A percentile compares a stretch with the other conserved stretches of the same genome.
phyloP scores from a whole-genome alignment of 1,139 yeast genomes.

The Pichia sp. region DNA sequence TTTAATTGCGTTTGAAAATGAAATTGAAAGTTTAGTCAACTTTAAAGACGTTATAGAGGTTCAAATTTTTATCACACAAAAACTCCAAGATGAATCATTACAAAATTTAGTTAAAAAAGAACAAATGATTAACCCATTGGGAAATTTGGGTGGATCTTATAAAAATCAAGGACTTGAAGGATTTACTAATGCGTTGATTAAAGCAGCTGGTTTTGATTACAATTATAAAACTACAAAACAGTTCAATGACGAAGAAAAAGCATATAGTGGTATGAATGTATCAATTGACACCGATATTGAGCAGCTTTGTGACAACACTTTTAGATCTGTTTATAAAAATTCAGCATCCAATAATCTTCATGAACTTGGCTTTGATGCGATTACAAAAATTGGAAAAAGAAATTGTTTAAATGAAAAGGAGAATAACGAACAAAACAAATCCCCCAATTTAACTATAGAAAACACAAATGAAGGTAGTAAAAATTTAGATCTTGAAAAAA shows the following conservation, averaged over 20 bases:
- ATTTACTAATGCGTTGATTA: slow-evolving; percentile 1
- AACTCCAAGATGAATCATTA: slow-evolving; percentile 16
- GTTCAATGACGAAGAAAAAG: not conserved
- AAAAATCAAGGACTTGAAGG: slow-evolving; percentile 2
- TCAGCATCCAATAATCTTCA: not conserved
- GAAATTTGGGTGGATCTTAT: not conserved
- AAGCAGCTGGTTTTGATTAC: not conserved
- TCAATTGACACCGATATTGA: not conserved
- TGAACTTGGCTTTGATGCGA: not conserved
- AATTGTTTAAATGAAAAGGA: not conserved
- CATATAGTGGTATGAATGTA: not conserved
- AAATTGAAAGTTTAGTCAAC: slow-evolving; percentile 23
- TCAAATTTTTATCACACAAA: slow-evolving; percentile 25
- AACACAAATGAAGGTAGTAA: not conserved
- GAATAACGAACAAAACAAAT: not conserved
- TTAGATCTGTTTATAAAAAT: not conserved
- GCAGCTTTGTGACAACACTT: not conserved
- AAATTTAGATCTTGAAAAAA: not conserved
- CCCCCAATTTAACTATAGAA: no score
- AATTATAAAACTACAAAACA: not conserved
- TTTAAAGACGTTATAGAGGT: slow-evolving; percentile 23
- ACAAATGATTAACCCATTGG: slow-evolving; percentile 8
- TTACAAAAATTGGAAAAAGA: not conserved
- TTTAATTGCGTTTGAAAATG: slow-evolving; percentile 27
- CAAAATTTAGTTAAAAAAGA: slow-evolving; percentile 4